A percentile compares a stretch with the other conserved stretches of the same genome.
Conservation (phyloP, 2,329 filamentous ascomycete genomes). For the Aspergillus jensenii region DNA sequence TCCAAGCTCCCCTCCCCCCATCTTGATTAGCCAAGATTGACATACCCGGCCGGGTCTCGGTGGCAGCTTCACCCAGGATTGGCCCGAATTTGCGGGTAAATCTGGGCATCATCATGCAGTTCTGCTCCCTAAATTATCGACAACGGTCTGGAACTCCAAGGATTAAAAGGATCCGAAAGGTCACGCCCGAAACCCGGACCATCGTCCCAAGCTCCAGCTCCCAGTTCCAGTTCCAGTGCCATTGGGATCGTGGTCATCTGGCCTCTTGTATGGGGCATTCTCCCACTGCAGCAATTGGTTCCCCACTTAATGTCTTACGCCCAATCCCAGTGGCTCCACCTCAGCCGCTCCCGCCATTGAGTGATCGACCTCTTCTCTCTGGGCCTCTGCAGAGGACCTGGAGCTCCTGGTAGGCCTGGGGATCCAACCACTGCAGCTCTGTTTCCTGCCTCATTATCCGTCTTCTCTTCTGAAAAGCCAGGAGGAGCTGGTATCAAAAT, state of each 20-base stretch:
- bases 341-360: constrained; percentile 21
- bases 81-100: not conserved
- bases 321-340: constrained; percentile 23
- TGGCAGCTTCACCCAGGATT: constrained; percentile 1
- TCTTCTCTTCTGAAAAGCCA: not conserved
- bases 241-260: constrained; percentile 20
- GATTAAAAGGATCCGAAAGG: not conserved
- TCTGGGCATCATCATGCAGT: not conserved
- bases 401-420: not conserved
- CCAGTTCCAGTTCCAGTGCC: constrained; percentile 6
- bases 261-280: constrained; percentile 13
- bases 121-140: not conserved
- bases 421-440: not conserved
- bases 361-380: constrained; percentile 7
- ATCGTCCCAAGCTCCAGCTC: not conserved
- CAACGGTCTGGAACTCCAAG: not conserved
- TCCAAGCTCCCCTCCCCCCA: constrained; percentile 6
- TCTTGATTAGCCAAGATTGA: not conserved
- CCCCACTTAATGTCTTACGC: constrained; percentile 12
- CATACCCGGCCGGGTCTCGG: not conserved
- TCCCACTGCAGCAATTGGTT: constrained; percentile 9
- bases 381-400: not conserved
- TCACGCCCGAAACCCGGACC: not conserved
- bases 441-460: not conserved
- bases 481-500: not conserved